Conservation (phyloP, 106 monocot genomes). For the Apostasia ramifera region DNA sequence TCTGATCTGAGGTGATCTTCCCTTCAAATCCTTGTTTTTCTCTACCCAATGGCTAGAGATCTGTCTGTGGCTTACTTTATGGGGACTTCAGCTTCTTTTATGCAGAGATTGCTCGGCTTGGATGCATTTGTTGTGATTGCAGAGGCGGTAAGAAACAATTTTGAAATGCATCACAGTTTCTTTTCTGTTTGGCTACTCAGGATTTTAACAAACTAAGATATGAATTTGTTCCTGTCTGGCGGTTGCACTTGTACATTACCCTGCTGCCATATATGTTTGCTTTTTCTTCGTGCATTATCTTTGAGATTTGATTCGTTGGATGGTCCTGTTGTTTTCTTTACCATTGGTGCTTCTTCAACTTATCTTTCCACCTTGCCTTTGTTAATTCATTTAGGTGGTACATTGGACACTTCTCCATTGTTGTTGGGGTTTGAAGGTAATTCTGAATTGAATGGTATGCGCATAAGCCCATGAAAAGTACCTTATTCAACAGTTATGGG, state of each 20-base stretch:
- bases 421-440: too few relatives aligned
- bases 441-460: too few relatives aligned
- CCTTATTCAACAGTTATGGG: too few relatives aligned
- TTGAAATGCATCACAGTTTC: constrained; percentile 1
- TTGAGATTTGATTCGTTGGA: too few relatives aligned
- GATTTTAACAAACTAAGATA: constrained; percentile 25
- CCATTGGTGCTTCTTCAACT: too few relatives aligned
- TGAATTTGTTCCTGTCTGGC: constrained; percentile 44
- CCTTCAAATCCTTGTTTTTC: not conserved
- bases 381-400: too few relatives aligned
- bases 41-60: not conserved
- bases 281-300: too few relatives aligned
- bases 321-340: too few relatives aligned
- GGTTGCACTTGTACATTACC: constrained; percentile 73
- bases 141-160: not conserved
- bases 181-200: constrained; percentile 27
- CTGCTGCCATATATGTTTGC: not conserved
- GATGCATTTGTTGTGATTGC: not conserved
- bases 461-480: too few relatives aligned
- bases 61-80: not conserved
- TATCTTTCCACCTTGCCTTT: too few relatives aligned
- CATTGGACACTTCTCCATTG: too few relatives aligned
- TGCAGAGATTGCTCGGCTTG: constrained; percentile 46
- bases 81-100: constrained; percentile 42
- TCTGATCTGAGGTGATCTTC: constrained; percentile 29